Percentiles rank a stretch among this genome's conserved stretches.
phyloP scores from a whole-genome alignment of 129 eudicot species.

The Helichrysum umbraculigerum region DNA sequence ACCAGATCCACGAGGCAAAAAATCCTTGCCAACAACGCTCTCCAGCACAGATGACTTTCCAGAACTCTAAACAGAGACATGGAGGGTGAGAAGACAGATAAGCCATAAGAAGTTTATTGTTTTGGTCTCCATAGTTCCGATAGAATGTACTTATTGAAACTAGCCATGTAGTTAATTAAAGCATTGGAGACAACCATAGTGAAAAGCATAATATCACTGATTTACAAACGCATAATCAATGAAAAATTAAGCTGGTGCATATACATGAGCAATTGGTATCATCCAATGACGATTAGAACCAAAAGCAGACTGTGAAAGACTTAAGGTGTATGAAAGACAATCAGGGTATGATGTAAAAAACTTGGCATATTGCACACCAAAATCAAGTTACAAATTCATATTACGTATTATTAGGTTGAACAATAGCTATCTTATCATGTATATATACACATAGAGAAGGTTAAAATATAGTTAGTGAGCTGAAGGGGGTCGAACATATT shows the following conservation, averaged over 20 bases:
- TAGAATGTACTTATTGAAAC: too few species aligned
- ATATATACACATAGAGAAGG: not conserved
- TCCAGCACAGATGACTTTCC: slow-evolving; percentile 96
- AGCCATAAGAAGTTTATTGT: not conserved
- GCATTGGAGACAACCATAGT: not conserved
- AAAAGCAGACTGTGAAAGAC: not conserved
- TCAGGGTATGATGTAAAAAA: not conserved
- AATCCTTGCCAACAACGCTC: slow-evolving; percentile 93
- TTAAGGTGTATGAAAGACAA: not conserved
- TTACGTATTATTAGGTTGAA: not conserved
- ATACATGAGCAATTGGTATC: not conserved
- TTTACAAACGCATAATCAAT: not conserved
- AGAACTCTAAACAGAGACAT: slow-evolving; percentile 59
- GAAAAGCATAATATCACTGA: not conserved
- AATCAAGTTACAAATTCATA: not conserved
- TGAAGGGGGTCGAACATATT: not conserved
- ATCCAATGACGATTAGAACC: not conserved
- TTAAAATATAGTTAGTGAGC: not conserved
- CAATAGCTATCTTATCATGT: not conserved
- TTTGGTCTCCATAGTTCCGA: too few species aligned
- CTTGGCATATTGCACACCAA: not conserved
- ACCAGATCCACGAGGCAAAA: slow-evolving; percentile 99
- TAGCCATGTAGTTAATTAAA: not conserved
- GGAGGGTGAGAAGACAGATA: not conserved
- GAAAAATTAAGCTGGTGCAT: not conserved